Conservation (phyloP, 2,329 filamentous ascomycete species). For the Fusarium sp. region DNA sequence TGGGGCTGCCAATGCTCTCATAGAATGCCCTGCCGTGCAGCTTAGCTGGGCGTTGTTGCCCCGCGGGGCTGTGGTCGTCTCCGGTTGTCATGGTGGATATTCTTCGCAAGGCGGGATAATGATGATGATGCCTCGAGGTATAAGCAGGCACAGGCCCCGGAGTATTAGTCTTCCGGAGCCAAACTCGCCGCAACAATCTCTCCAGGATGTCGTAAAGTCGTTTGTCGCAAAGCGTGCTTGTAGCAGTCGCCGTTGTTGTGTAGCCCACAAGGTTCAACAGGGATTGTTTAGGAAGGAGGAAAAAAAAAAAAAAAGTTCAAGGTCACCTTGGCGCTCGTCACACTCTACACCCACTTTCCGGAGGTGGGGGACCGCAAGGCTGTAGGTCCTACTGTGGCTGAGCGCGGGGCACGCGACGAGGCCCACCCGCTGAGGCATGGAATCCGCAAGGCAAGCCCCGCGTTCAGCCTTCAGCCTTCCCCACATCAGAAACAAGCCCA, state of each 20-base stretch:
- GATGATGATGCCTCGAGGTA: constrained; percentile 1
- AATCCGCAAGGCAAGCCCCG: neutral
- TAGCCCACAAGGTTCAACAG: neutral
- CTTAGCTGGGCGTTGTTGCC: constrained; percentile 59
- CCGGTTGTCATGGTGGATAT: constrained; percentile 49
- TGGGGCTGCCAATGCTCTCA: constrained; percentile 92
- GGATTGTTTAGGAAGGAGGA: neutral
- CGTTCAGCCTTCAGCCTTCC: constrained; percentile 16
- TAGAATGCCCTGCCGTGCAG: constrained; percentile 91
- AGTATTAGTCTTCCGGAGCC: constrained; percentile 38
- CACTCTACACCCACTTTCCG: constrained; percentile 12
- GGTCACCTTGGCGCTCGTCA: neutral
- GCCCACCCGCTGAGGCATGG: neutral
- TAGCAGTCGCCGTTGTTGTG: neutral
- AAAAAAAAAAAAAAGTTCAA: constrained; percentile 26
- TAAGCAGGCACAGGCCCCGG: constrained; percentile 32
- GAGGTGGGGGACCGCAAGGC: constrained; percentile 23
- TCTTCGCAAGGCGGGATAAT: constrained; percentile 15
- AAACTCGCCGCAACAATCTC: constrained; percentile 25
- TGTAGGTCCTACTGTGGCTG: constrained; percentile 29
- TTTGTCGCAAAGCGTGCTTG: constrained; percentile 10
- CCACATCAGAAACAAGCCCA: neutral
- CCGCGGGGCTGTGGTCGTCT: constrained; percentile 31
- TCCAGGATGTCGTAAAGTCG: constrained; percentile 35
- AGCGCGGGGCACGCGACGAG: constrained; percentile 31